These are phyloP conservation scores for Tremella mesenterica DNA, from an alignment of 768 basidiomycete genomes.

Conservation along the genomic window DNA sequence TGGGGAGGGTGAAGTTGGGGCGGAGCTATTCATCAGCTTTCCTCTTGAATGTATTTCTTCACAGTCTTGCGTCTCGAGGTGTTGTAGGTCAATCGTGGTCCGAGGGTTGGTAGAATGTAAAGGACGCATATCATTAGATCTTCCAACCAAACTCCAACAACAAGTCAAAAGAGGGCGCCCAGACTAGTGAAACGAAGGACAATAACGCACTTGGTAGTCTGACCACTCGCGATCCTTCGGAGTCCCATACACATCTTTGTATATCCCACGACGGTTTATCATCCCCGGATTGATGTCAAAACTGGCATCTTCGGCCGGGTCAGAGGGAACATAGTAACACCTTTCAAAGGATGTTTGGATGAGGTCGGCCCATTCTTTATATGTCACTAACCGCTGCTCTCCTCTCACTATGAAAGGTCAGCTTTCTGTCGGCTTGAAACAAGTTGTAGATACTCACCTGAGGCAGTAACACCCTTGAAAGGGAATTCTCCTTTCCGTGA, in stretches of 20 bases:
- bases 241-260: slow-evolving; percentile 95
- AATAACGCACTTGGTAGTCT: slow-evolving; percentile 70
- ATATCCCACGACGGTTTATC: slow-evolving; percentile 85
- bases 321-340: slow-evolving; percentile 81
- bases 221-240: slow-evolving; percentile 83
- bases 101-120: no score
- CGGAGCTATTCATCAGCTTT: slow-evolving; percentile 50
- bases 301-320: slow-evolving; percentile 60
- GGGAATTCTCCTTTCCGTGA: slow-evolving; percentile 64
- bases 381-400: slow-evolving; percentile 61
- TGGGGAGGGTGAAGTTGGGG: slow-evolving; percentile 87
- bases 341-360: slow-evolving; percentile 81
- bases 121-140: no score
- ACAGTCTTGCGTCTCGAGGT: no score
- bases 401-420: slow-evolving; percentile 56
- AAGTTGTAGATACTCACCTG: slow-evolving; percentile 51
- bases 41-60: no score
- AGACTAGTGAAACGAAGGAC: no score
- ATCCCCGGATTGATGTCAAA: slow-evolving; percentile 63
- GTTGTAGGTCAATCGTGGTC: no score
- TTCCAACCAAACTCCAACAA: no score
- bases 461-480: slow-evolving; percentile 76
- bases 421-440: not conserved
- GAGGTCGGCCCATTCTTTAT: slow-evolving; percentile 79
- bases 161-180: no score